These are phyloP conservation scores for Aeschynomene evenia DNA, from an alignment of 306 rosid genomes.

Conservation along the genomic window DNA sequence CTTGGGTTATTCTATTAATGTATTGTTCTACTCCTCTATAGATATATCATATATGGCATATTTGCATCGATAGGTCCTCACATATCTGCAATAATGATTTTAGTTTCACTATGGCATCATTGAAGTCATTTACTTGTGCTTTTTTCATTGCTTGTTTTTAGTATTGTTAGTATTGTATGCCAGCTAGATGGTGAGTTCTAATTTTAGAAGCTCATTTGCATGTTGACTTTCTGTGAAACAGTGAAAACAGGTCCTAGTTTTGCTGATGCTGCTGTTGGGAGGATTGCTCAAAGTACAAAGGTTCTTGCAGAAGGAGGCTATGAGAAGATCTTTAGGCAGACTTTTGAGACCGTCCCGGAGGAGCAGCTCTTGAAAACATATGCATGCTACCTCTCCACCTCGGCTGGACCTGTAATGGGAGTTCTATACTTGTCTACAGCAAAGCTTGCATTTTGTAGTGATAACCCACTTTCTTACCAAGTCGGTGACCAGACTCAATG, in stretches of 20 bases:
- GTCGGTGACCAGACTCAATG: slow-evolving; percentile 69
- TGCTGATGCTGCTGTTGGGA: slow-evolving; percentile 96
- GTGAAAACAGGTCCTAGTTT: slow-evolving; percentile 96
- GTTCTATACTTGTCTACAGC: slow-evolving; percentile 79
- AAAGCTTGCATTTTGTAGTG: slow-evolving; percentile 92
- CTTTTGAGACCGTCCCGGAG: slow-evolving; percentile 77
- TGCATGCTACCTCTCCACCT: slow-evolving; percentile 94
- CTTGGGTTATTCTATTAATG: background rate
- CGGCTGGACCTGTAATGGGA: slow-evolving; percentile 98
- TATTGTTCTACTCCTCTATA: background rate
- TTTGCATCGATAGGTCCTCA: background rate
- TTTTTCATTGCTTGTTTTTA: background rate
- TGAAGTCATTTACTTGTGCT: background rate
- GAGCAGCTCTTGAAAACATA: slow-evolving; percentile 82
- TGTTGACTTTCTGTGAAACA: slow-evolving; percentile 34
- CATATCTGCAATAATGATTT: background rate
- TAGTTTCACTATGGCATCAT: background rate
- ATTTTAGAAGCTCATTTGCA: background rate
- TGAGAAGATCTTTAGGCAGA: slow-evolving; percentile 82
- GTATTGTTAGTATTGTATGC: background rate
- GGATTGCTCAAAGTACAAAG: slow-evolving; percentile 93
- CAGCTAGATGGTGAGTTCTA: background rate
- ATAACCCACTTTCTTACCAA: slow-evolving; percentile 81
- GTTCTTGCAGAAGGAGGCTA: slow-evolving; percentile 99
- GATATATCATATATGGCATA: background rate